Conservation (phyloP, 2,329 filamentous ascomycete species). For the Colletotrichum tropicale region DNA sequence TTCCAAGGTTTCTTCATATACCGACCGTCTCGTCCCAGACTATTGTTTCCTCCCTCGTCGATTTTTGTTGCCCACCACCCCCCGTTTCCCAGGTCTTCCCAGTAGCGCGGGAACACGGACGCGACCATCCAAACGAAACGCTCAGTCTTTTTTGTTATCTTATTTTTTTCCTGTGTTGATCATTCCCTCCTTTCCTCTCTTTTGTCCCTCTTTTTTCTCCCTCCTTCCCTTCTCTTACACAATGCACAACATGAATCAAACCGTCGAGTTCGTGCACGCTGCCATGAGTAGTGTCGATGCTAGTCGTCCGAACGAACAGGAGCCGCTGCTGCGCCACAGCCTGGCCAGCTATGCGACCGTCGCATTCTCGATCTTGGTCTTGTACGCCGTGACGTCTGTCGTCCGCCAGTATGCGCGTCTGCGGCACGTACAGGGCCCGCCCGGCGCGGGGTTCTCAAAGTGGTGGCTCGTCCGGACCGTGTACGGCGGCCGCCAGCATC, state of each 20-base stretch:
- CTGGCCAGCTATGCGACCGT: background rate
- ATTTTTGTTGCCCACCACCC: background rate
- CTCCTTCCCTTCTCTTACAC: background rate
- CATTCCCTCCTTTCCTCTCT: background rate
- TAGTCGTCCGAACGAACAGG: background rate
- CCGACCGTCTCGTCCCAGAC: background rate
- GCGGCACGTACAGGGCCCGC: slow-evolving; percentile 44
- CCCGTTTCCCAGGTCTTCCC: background rate
- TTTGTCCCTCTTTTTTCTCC: background rate
- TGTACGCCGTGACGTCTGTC: slow-evolving; percentile 15
- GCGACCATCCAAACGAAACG: background rate
- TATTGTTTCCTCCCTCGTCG: background rate
- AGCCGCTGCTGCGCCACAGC: background rate
- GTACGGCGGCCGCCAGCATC: slow-evolving; percentile 33
- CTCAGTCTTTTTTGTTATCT: background rate
- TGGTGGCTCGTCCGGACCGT: slow-evolving; percentile 40
- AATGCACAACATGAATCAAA: background rate
- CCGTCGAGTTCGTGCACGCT: background rate
- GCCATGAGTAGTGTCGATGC: background rate
- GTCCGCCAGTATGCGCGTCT: slow-evolving; percentile 38
- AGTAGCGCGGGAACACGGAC: background rate
- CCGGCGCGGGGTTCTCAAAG: slow-evolving; percentile 40
- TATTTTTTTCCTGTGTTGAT: background rate
- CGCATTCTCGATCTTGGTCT: slow-evolving; percentile 8
- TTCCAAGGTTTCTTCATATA: background rate